Base-by-base conservation (phyloP, 352 stramenopile species). In the Peronospora farinosa region DNA sequence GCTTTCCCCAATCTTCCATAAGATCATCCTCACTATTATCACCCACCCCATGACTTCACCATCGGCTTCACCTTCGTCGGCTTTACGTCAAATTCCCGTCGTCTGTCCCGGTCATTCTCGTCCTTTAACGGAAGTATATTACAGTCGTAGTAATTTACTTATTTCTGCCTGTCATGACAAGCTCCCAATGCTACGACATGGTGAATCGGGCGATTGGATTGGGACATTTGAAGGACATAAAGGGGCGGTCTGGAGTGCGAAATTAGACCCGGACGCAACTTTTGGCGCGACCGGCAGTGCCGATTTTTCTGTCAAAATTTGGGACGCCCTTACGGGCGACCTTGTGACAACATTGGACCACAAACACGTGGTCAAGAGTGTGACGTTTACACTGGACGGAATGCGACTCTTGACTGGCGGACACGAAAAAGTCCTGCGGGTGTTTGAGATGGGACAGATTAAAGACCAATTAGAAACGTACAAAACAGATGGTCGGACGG, bases 221-320 rank as follows among this genome's bases (percentile, higher is more conserved):
- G 96, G 95, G 40, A 98, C 94, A 6, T 98, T 98, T 48, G 72
- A 90, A 21, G 96, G 96, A 39, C 96, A 99, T 72, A 98, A 98
- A 64, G 96, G 95, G 40, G 87, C 87, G 0, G 87, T 96, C 0
- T 97, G 87, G 87, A 91, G 72, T 42, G 93, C 86, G 40, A 95
- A 91, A 49, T 63, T 98, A 33, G 90, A 98, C 65, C 55, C 63
- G 0, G 65, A 78, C 5, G 88, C 73, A 5, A 74, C 75, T 40
- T 84, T 97, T 16, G 87, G 84, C 0, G 90, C 80, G 3, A 97
- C 94, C 9, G 95, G 87, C 9, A 94, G 73, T 42, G 95, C 91
- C 10, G 96, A 99, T 71, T 99, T 98, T 57, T 90, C 68, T 10
- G 95, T 95, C 36, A 95, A 97, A 54, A 67, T 99, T 12, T 99